Base-by-base conservation (phyloP, 2,329 filamentous ascomycete species). In the Exutisphaerella laricina region DNA sequence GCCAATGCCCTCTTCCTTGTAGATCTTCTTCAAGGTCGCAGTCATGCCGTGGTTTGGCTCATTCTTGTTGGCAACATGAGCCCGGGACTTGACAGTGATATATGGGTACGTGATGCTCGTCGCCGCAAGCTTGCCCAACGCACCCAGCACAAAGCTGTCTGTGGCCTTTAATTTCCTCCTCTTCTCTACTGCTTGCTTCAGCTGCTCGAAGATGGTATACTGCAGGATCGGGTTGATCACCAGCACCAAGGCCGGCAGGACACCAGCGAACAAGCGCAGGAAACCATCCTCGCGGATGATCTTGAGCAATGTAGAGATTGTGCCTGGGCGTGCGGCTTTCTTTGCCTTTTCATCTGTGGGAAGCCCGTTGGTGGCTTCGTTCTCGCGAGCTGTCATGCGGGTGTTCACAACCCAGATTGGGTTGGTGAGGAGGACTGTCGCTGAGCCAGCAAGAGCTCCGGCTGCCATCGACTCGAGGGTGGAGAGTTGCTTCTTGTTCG, bases 331-430 rank as follows among this genome's bases (percentile, higher is more conserved):
- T 62, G 77, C 81, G 46, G 71, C 66, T 4, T 65, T 63, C 48
- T 66, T 64, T 54, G 70, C 65, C 50, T 68, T 62, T 18, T 63
- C 58, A 23, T 55, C 51, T n/a, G 55, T 57, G 3, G 62, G 62
- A 1, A 63, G 56, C 8, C 54, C 45, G 37, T 69, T 65, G 9
- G 63, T 58, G 17, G 66, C 64, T 35, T 74, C 71, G n/a, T 79
- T 78, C 69, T 85, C 84, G 59, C 88, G 81, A 37, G 92, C 90
- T 16, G 92, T 98, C 84, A 98, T 94, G 62, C 92, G 85, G 41
- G 92, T 98, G 74, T 98, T 98, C 66, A 98, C 75, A 39, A 98
- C 92, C 92, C 92, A 98, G 69, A 98, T 98, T 34, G 92, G 92
- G 73, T 98, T 98, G 48, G 92, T 98, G 60, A 96, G 76, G 60